Percentiles rank a stretch among this genome's conserved stretches.
Conservation (phyloP, 1,139 yeast species). For the Geotrichum australiense region DNA sequence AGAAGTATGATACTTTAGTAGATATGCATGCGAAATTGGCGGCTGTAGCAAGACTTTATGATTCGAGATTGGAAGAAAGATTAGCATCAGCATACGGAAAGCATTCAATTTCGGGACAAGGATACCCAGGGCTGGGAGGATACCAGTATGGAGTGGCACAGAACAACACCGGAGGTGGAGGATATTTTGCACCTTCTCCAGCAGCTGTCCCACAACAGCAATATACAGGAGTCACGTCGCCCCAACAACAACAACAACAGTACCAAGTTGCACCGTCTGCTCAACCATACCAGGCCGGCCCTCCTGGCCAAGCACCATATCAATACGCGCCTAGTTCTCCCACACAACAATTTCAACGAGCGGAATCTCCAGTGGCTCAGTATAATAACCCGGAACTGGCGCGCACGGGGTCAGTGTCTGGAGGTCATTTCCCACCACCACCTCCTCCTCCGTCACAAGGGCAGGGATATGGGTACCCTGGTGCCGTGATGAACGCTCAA, state of each 20-base stretch:
- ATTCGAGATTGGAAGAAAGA: slow-evolving; percentile 66
- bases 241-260: neutral
- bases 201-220: neutral
- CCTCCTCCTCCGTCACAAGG: neutral
- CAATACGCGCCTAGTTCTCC: neutral
- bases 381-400: neutral
- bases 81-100: slow-evolving; percentile 43
- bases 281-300: neutral
- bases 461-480: slow-evolving; percentile 4
- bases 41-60: slow-evolving; percentile 72
- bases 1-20: slow-evolving; percentile 61
- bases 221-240: neutral
- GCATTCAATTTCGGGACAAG: slow-evolving; percentile 7
- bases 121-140: too few species aligned
- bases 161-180: too few species aligned
- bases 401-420: neutral
- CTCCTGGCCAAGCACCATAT: neutral
- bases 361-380: neutral
- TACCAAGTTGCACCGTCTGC: neutral
- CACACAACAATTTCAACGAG: neutral
- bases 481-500: too few species aligned
- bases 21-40: slow-evolving; percentile 79
- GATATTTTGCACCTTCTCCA: neutral
- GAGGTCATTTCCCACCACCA: neutral
- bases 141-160: too few species aligned